These are phyloP conservation scores for Alternaria sp. DNA, from an alignment of 2,329 filamentous ascomycete genomes.

Conservation along the genomic window DNA sequence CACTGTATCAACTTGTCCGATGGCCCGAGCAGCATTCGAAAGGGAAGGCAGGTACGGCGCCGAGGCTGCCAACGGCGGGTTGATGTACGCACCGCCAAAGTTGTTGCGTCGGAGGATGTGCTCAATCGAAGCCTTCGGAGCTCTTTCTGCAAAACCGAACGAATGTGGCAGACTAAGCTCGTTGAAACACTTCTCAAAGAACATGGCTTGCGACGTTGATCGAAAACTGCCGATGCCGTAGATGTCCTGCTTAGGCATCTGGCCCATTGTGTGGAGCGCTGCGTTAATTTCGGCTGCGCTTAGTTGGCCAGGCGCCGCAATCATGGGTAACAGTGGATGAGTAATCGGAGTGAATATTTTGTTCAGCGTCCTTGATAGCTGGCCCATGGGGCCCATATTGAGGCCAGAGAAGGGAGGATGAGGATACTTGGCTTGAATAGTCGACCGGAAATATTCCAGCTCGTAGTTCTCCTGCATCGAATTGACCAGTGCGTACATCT, in stretches of 20 bases:
- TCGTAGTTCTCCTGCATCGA: constrained; percentile 88
- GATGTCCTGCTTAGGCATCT: constrained; percentile 78
- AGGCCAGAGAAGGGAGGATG: constrained; percentile 80
- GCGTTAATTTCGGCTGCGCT: constrained; percentile 86
- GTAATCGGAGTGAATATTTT: constrained; percentile 89
- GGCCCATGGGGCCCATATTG: constrained; percentile 87
- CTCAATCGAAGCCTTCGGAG: constrained; percentile 71
- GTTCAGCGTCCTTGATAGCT: constrained; percentile 82
- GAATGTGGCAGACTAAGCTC: constrained; percentile 82
- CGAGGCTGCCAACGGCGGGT: constrained; percentile 67
- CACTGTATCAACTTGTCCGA: constrained; percentile 83
- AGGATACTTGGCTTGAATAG: constrained; percentile 72
- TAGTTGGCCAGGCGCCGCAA: constrained; percentile 84
- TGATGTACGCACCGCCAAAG: constrained; percentile 84
- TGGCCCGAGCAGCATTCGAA: constrained; percentile 77
- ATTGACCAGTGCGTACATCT: constrained; percentile 86
- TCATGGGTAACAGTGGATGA: constrained; percentile 80
- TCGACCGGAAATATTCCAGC: constrained; percentile 84
- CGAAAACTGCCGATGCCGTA: constrained; percentile 78
- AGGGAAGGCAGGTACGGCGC: constrained; percentile 67
- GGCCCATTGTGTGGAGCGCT: constrained; percentile 77
- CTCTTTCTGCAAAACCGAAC: constrained; percentile 75
- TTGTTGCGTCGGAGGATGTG: constrained; percentile 73
- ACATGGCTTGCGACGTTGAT: constrained; percentile 78
- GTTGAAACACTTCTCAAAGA: constrained; percentile 73